Base-by-base conservation (phyloP, 2,329 filamentous ascomycete genomes). In the Ceratocystis alfenasii region DNA sequence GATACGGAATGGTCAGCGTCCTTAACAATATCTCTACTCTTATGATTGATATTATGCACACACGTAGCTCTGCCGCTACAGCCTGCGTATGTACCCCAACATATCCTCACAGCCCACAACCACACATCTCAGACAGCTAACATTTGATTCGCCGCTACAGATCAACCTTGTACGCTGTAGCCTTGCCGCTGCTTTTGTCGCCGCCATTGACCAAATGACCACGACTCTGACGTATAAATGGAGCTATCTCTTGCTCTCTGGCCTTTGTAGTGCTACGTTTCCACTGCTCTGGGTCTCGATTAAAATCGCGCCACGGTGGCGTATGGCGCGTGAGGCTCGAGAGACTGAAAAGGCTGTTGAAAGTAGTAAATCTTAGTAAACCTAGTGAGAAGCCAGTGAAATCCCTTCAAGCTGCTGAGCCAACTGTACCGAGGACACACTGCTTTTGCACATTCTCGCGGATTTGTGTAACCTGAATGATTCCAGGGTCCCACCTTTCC, bases 21-120 rank as follows among this genome's bases (percentile, higher is more conserved):
- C 70, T 74, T 2, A 74, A 73, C 65, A 70, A 71, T 0, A 74
- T 72, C 0, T 73, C 73, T 69, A 74, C 72, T 1, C 64, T 74
- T 17, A 71, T 73, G 69, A 73, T 74, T 60, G 72, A 74, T 41
- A 70, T 74, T 4, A 12, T 74, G 4, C 70, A 73, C 48, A 66
- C 68, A 1, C 70, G 69, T 15, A 74, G 73, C 65, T 74, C 73
- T 1, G 69, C 70, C 0, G 72, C 70, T 1, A 74, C 70, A 1
- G 73, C 73, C 0, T 74, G 71, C 36, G 71, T 71, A 66, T 65
- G 69, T 30, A 30, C 22, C 22, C 22, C 53, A 53, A 8, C 48
- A 41, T 15, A 15, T 41, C 48, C n/a, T 22, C n/a, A 53, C 48
- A 8, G 10, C n/a, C 7, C 12, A 55, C 20, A 55, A 5, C 48